Evolutionary conservation across 495 filamentous ascomycete genomes (phyloP).

Genomic region (Tuber borchii): DNA sequence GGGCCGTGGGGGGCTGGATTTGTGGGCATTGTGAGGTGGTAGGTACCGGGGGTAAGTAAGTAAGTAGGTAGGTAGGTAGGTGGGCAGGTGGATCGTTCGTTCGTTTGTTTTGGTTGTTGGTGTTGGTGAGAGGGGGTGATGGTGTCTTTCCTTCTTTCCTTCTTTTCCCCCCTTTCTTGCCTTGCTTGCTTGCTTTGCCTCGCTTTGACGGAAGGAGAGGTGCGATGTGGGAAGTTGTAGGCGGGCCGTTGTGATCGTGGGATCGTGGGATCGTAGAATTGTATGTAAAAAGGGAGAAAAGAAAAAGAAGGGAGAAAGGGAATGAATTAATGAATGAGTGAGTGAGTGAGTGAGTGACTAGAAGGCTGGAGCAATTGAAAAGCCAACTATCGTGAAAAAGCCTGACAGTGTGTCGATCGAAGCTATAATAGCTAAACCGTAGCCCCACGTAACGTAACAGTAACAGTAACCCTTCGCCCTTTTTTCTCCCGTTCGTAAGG

Average conservation of each 20-base stretch:
- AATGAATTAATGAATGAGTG: background rate
- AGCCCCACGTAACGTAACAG: background rate
- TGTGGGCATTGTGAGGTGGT: background rate
- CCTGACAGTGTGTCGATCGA: background rate
- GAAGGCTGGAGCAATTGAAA: background rate
- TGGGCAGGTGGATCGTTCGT: no score
- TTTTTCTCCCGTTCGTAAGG: background rate
- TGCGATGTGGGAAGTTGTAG: no score
- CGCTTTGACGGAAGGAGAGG: no score
- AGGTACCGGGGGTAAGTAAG: no score
- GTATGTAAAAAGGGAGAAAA: background rate
- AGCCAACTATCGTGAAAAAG: constrained; percentile 2
- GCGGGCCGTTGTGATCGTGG: background rate
- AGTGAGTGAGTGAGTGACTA: background rate
- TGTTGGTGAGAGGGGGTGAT: no score
- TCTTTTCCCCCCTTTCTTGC: no score
- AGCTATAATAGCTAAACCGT: background rate
- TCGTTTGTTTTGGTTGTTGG: no score
- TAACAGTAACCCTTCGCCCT: background rate
- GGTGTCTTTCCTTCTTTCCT: no score
- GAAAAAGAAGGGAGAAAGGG: background rate
- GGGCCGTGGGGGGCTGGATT: background rate
- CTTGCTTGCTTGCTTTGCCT: no score
- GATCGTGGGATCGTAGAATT: background rate
- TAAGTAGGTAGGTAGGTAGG: background rate